phyloP scores from a whole-genome alignment of 768 basidiomycete species.

The Kwoniella dejecticola region DNA sequence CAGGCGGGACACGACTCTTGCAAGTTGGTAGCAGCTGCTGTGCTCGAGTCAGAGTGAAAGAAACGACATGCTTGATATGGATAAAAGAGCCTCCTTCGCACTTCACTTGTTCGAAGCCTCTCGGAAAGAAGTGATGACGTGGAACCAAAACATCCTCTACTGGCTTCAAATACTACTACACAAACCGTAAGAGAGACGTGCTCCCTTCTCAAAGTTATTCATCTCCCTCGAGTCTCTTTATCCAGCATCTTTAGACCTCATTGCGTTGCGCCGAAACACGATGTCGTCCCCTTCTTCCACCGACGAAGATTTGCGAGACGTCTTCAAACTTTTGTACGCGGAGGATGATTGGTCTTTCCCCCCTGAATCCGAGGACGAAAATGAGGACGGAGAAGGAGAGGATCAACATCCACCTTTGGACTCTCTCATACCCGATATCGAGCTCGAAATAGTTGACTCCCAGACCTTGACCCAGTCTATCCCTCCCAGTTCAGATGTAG shows the following conservation, averaged over 20 bases:
- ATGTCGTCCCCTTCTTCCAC: neutral
- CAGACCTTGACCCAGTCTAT: no score
- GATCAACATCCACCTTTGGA: constrained; percentile 21
- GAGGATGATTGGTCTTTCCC: constrained; percentile 29
- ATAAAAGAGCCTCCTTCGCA: no score
- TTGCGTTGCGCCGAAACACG: neutral
- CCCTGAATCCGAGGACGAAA: constrained; percentile 17
- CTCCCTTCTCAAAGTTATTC: no score
- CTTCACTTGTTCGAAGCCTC: no score
- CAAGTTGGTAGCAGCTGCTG: neutral
- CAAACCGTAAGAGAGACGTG: no score
- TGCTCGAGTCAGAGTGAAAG: no score
- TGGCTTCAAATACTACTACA: neutral
- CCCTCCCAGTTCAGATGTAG: neutral
- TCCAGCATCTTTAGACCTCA: neutral
- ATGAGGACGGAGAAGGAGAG: neutral
- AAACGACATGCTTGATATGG: no score
- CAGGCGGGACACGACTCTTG: no score
- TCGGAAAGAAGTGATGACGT: constrained; percentile 28
- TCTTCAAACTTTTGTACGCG: constrained; percentile 36
- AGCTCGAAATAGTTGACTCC: constrained; percentile 8
- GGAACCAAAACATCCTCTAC: constrained; percentile 1
- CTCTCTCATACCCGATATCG: constrained; percentile 20
- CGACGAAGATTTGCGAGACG: constrained; percentile 38
- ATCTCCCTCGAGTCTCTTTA: no score